Percentiles rank a stretch among this genome's conserved stretches.
Conservation (phyloP, 768 basidiomycete genomes). For the Serendipita sp. region DNA sequence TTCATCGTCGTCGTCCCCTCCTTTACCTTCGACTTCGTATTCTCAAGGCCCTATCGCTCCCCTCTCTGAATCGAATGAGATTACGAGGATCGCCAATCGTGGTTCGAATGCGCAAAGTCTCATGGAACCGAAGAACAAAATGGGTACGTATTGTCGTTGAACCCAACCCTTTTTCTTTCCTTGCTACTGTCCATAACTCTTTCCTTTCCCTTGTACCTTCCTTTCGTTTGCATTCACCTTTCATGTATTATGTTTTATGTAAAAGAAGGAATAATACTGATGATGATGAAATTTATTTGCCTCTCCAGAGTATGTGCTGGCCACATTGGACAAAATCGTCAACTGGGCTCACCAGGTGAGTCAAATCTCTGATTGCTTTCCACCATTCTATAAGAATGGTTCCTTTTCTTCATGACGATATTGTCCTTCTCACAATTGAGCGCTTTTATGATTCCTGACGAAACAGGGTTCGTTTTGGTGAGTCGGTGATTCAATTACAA, state of each 20-base stretch:
- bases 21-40: too few species aligned
- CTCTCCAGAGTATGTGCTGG: conserved; percentile 77
- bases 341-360: conserved; percentile 91
- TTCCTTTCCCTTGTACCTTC: background rate
- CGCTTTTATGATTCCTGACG: background rate
- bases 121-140: conserved; percentile 78
- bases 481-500: background rate
- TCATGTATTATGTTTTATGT: background rate
- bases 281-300: background rate
- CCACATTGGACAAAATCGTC: conserved; percentile 87
- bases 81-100: conserved; percentile 53
- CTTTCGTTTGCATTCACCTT: background rate
- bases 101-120: conserved; percentile 76
- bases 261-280: background rate
- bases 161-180: background rate
- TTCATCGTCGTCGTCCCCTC: too few species aligned
- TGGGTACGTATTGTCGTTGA: conserved; percentile 36
- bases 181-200: background rate
- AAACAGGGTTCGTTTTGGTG: conserved; percentile 4
- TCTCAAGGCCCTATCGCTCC: background rate
- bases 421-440: background rate
- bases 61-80: background rate
- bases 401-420: background rate
- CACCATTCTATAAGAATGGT: background rate
- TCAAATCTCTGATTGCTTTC: background rate